Conservation (phyloP, 2,329 filamentous ascomycete genomes). For the Exophiala bonariae region DNA sequence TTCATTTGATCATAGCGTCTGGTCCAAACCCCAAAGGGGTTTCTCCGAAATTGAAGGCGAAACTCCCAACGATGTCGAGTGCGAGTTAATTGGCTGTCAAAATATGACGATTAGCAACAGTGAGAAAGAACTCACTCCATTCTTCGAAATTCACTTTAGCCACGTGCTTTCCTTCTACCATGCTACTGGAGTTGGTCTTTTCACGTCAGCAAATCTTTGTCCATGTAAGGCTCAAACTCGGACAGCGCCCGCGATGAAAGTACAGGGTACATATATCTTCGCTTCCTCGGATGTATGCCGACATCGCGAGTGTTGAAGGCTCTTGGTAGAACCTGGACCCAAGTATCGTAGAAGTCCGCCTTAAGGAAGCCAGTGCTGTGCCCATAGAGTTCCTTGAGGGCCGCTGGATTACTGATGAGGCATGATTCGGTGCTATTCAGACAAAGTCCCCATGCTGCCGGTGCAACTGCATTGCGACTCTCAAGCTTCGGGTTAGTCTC, state of each 20-base stretch:
- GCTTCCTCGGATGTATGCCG: neutral
- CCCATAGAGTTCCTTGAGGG: neutral
- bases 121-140: neutral
- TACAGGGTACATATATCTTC: neutral
- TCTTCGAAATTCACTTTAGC: neutral
- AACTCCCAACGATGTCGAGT: neutral
- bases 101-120: too few species aligned
- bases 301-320: neutral
- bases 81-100: neutral
- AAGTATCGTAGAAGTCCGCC: neutral
- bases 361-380: neutral
- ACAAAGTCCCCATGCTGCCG: neutral
- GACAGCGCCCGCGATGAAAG: neutral
- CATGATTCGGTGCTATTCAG: neutral
- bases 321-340: neutral
- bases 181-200: neutral
- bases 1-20: neutral
- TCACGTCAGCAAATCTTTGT: neutral
- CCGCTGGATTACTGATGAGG: neutral
- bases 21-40: neutral
- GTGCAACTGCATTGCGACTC: neutral
- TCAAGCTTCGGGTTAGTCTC: neutral
- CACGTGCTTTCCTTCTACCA: neutral
- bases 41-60: too few species aligned
- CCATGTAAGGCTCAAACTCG: neutral